Evolutionary conservation across 306 rosid species (phyloP).

Genomic region (Cicer judaicum): DNA sequence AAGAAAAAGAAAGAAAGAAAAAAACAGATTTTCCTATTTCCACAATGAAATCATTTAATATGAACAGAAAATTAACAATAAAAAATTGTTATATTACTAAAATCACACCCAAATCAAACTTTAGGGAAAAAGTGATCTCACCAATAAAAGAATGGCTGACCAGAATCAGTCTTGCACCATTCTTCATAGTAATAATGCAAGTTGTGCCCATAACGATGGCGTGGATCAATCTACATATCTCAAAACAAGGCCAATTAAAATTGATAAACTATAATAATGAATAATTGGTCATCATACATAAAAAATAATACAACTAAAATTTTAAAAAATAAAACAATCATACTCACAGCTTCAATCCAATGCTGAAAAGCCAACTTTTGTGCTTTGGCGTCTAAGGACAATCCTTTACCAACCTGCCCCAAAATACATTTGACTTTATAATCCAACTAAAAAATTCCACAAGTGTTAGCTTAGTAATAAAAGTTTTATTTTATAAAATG

Average conservation of each 20-base stretch:
- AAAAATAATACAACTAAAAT: neutral
- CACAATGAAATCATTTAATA: constrained; percentile 23
- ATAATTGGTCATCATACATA: constrained; percentile 10
- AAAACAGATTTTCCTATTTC: neutral
- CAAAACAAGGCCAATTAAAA: constrained; percentile 27
- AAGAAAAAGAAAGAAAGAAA: neutral
- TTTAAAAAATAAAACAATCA: constrained; percentile 12
- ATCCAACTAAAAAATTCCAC: constrained; percentile 5
- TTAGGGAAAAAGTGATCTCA: constrained; percentile 42
- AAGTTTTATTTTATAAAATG: too few species aligned
- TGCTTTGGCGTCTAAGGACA: constrained; percentile 84
- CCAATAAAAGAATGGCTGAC: constrained; percentile 96
- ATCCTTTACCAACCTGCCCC: constrained; percentile 85
- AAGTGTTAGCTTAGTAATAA: too few species aligned
- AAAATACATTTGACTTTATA: constrained; percentile 42
- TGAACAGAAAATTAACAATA: constrained; percentile 6
- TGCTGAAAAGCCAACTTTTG: constrained; percentile 94
- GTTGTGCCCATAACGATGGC: constrained; percentile 96
- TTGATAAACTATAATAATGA: constrained; percentile 1
- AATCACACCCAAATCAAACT: neutral
- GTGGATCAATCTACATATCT: constrained; percentile 81
- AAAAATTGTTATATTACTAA: neutral
- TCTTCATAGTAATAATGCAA: constrained; percentile 77
- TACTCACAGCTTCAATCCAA: constrained; percentile 94
- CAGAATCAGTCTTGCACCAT: constrained; percentile 80